Base-by-base conservation (phyloP, 2,329 filamentous ascomycete species). In the Cladosporium sphaerospermum region DNA sequence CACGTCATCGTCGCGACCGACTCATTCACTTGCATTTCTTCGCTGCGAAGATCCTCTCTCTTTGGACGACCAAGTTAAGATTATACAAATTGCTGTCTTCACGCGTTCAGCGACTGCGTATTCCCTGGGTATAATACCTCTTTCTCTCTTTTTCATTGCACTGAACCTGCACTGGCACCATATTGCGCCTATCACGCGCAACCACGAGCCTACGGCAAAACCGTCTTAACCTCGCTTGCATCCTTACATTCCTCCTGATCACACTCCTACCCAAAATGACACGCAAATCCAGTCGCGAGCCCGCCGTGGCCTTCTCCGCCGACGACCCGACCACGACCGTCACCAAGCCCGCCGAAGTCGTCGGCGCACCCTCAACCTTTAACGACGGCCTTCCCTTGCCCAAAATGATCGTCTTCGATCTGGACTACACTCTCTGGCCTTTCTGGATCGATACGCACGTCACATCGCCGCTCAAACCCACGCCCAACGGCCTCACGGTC, bases 401-500 rank as follows among this genome's bases (percentile, higher is more conserved):
- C 0, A 83, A 85, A 57, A 79, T 96, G 61, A 80, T 97, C 62
- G 88, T 93, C 58, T 96, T 97, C 73, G 93, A 97, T 69, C 82
- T 97, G 57, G 92, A 97, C 77, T 97, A 96, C 77, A 97, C 93
- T 0, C 78, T 97, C n/a, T 97, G 92, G 93, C 90, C 91, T 4
- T 96, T 96, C 73, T 97, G 92, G 92, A 85, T 95, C 43, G 93
- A 97, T 75, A 96, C 90, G 3, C 91, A 96, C 71, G 86, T 93
- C 62, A 82, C 83, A 19, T 80, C 83, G 6, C 91, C 90, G 0
- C 73, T 96, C 46, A 84, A 83, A 59, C 62, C 70, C 3, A 64
- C 64, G 8, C 64, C 71, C 39, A 67, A 67, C 36, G 75, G 74
- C 4, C 59, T 70, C 41, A 72, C 71, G 57, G 75, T 81, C 46